Conservation (phyloP, 768 basidiomycete genomes). For the Trametes villosa region DNA sequence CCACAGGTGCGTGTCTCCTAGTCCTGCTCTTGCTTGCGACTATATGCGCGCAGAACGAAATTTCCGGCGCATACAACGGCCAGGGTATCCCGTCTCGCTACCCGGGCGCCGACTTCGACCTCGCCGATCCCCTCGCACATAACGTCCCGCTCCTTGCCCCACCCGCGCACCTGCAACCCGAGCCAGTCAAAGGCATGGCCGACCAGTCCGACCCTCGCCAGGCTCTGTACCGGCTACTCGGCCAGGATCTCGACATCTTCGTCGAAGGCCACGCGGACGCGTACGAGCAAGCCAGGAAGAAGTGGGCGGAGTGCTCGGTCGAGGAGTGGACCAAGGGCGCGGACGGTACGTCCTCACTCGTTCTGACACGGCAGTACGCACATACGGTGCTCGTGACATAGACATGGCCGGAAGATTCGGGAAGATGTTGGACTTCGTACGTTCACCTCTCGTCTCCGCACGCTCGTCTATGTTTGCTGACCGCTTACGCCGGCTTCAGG, state of each 20-base stretch:
- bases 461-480: not conserved
- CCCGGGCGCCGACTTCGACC: not conserved
- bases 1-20: constrained; percentile 11
- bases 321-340: constrained; percentile 62
- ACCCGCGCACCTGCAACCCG: not conserved
- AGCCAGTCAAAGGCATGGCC: not conserved
- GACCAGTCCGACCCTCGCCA: constrained; percentile 4
- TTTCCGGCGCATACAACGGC: not conserved
- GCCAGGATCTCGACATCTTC: constrained; percentile 48
- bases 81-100: constrained; percentile 5
- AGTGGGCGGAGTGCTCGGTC: constrained; percentile 54
- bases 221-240: constrained; percentile 45
- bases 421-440: constrained; percentile 54
- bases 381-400: constrained; percentile 26
- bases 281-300: constrained; percentile 49
- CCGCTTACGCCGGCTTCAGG: constrained; percentile 24
- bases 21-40: not conserved
- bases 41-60: constrained; percentile 16
- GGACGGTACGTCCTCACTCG: constrained; percentile 42
- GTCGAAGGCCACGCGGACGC: constrained; percentile 44
- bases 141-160: not conserved
- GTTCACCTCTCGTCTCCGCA: constrained; percentile 28
- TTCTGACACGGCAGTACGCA: not conserved
- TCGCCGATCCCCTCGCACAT: not conserved
- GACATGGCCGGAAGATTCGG: constrained; percentile 48